Evolutionary conservation across 805 yeast species (phyloP), one percentile per base, ranked within the genome.

Genomic region (Candida andamanensis): DNA sequence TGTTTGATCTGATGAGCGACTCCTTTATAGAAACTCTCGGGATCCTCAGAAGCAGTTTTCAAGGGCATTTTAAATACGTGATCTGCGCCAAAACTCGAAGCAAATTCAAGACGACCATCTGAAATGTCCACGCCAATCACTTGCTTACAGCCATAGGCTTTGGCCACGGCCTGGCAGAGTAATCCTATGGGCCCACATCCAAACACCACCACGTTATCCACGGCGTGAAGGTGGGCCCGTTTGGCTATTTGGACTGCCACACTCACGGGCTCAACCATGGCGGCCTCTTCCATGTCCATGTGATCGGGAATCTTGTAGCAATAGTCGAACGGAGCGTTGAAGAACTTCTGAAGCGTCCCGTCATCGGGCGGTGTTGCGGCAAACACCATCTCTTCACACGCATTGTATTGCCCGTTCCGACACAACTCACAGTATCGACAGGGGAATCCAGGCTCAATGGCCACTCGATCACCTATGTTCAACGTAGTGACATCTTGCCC

Each of bases 381-480:
- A 30, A 46, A 46, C 5, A 30, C 33, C 44, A 46, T 45, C 11
- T 36, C 32, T 12, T 34, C 38, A 34, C 55, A 50, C 15, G 39
- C 42, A 24, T 47, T 48, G 21, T 42, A 44, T 22, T 44, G 35
- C n/a, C 56, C 56, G 17, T 41, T 42, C 24, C 40, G 34, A 24
- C 53, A 50, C 17, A 39, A 36, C 28, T 23, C 41, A 34, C 54
- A 46, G 23, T 50, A 46, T 20, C 63, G 55, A 45, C 80, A 76
- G 17, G 77, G 72, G 27, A 65, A 54, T 34, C 74, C 78, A 6
- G 82, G 81, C 52, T 76, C 74, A 37, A 69, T 50, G 10, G 74
- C 71, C 16, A 69, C 74, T 29, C 64, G 49, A 40, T 69, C 74
- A 30, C 75, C 73, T 21, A 62, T 63, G 34, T 68, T 60, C 15